Evolutionary conservation across 176 grass and related monocot genomes (phyloP).

Genomic region (Oryza rufipogon): DNA sequence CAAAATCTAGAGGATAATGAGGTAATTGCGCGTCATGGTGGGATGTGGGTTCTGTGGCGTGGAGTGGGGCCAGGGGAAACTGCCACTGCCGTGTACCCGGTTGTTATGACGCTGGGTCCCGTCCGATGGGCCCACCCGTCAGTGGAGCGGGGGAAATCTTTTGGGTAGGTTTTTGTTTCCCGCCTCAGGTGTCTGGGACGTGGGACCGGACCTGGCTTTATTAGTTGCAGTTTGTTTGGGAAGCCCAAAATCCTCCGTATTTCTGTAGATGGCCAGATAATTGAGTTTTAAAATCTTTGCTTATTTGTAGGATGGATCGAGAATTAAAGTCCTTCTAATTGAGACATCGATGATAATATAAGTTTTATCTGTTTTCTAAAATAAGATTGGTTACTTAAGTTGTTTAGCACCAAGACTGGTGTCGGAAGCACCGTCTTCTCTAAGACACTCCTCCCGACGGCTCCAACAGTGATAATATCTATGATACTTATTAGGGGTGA

Average conservation of each 20-base stretch:
- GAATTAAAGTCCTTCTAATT: background rate
- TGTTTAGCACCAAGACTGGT: no score
- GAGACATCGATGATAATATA: background rate
- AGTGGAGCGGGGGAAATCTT: background rate
- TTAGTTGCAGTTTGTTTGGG: background rate
- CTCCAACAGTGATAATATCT: no score
- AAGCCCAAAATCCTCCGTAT: background rate
- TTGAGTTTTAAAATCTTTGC: background rate
- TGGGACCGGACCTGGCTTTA: background rate
- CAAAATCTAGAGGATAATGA: accelerated
- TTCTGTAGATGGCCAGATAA: background rate
- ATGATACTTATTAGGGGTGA: no score
- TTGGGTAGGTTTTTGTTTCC: background rate
- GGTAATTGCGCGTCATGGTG: background rate
- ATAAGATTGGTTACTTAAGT: background rate
- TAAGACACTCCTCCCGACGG: no score
- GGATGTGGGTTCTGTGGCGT: background rate
- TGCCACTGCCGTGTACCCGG: background rate
- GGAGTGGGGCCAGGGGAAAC: background rate
- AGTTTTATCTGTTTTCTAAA: background rate
- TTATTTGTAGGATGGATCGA: background rate
- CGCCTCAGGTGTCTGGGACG: background rate
- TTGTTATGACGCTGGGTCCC: background rate
- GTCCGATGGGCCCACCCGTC: background rate
- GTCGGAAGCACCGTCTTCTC: no score